Base-by-base conservation (phyloP, 2,329 filamentous ascomycete genomes). In the Alternaria conjuncta region DNA sequence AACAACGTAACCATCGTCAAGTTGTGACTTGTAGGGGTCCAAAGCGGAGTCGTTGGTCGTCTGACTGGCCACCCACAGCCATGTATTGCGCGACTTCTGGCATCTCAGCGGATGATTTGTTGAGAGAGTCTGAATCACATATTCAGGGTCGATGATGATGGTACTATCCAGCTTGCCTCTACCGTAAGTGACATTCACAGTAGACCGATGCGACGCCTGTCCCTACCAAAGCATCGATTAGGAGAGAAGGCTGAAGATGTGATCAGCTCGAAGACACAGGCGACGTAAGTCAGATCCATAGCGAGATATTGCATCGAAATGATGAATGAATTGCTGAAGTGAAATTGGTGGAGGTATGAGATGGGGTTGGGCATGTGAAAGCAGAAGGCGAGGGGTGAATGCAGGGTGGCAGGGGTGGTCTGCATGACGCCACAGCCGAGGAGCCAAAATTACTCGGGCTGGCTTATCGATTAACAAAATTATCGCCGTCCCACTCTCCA, bases 401-500 rank as follows among this genome's bases (percentile, higher is more conserved):
- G 45, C 44, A 55, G 53, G 50, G 60, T 23, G 23, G 45, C 44
- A 55, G 53, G 50, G 60, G 21, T 44, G 32, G 20, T 8, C 30
- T n/a, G 44, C 57, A 63, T 65, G 60, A 69, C 67, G 67, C 65
- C 65, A 66, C 67, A 69, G 63, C 65, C 67, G 67, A 69, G 67
- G 63, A 51, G 47, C 57, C 57, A 58, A 65, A 65, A 63, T 57
- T 61, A 69, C 55, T 53, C 58, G 47, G 57, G 46, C 36, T 25
- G 25, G 13, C 32, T 53, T 53, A 53, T 53, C 64, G 64, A 69
- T 67, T 61, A 63, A 63, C 68, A 70, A 72, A 73, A 71, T 67
- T 69, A 65, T 67, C 64, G 61, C 65, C 60, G 63, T 72, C 71
- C 64, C 68, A 64, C 71, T 67, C 70, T 68, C 25, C 45, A 64